These are phyloP conservation scores for Aspergillus neoniger DNA, from an alignment of 2,329 filamentous ascomycete genomes.

Conservation along the genomic window DNA sequence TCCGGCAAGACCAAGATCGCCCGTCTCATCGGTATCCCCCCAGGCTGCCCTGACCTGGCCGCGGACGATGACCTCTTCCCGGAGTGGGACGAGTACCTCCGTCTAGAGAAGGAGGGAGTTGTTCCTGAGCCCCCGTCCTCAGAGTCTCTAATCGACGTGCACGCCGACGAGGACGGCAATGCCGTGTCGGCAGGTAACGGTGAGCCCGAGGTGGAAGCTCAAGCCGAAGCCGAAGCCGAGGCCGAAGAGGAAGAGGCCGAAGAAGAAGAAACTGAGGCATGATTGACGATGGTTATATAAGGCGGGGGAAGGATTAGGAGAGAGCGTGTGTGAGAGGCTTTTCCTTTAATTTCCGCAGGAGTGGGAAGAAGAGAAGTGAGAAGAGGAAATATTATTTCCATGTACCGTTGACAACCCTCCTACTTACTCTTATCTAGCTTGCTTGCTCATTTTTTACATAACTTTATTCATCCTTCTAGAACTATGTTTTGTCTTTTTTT, in stretches of 20 bases:
- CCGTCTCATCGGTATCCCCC: slow-evolving; percentile 79
- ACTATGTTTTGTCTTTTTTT: background rate
- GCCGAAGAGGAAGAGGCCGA: background rate
- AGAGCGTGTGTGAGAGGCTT: background rate
- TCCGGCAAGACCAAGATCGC: slow-evolving; percentile 81
- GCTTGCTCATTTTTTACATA: slow-evolving; percentile 13
- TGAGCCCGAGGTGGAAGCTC: slow-evolving; percentile 32
- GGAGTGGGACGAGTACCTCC: slow-evolving; percentile 90
- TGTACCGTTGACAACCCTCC: slow-evolving; percentile 7
- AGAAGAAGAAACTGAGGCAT: background rate
- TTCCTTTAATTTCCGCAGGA: background rate
- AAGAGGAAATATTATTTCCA: slow-evolving; percentile 6
- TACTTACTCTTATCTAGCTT: slow-evolving; percentile 10
- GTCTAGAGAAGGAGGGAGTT: slow-evolving; percentile 72
- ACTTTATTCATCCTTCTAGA: background rate
- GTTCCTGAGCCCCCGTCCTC: slow-evolving; percentile 39
- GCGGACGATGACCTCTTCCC: slow-evolving; percentile 82
- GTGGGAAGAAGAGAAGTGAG: background rate
- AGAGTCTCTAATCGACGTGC: slow-evolving; percentile 46
- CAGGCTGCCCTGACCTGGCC: slow-evolving; percentile 61
- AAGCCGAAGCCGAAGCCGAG: slow-evolving; percentile 23
- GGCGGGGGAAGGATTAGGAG: too few species aligned
- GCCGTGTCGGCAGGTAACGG: slow-evolving; percentile 36
- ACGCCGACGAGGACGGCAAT: slow-evolving; percentile 33
- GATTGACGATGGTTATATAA: background rate